These are phyloP conservation scores for Gastrolobium villosum DNA, from an alignment of 306 rosid species.

Conservation along the genomic window DNA sequence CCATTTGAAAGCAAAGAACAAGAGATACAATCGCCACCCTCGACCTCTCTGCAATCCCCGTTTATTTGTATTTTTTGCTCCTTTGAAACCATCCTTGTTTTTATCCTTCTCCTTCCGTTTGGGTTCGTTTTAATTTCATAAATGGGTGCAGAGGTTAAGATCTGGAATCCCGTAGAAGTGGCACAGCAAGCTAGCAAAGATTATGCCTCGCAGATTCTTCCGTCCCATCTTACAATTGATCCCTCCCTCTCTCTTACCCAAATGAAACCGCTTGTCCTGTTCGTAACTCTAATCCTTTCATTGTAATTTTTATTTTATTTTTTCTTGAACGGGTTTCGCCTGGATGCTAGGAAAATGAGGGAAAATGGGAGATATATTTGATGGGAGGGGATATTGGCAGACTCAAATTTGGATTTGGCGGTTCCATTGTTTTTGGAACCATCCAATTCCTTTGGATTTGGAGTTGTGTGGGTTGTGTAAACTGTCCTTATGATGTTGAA, in stretches of 20 bases:
- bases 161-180: constrained; percentile 71
- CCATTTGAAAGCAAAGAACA: no score
- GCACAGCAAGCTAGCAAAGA: constrained; percentile 56
- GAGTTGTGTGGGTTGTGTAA: background rate
- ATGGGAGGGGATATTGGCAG: background rate
- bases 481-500: background rate
- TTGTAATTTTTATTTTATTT: background rate
- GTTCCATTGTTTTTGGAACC: background rate
- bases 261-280: constrained; percentile 68
- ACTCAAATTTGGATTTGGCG: background rate
- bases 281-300: constrained; percentile 40
- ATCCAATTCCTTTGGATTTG: constrained; percentile 21
- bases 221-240: constrained; percentile 69
- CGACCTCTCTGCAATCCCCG: background rate
- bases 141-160: constrained; percentile 64
- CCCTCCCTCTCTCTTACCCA: constrained; percentile 66
- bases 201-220: constrained; percentile 54
- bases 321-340: background rate
- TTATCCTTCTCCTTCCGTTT: background rate
- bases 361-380: constrained; percentile 2
- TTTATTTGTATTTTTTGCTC: no score
- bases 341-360: constrained; percentile 20
- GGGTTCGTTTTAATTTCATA: background rate
- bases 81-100: background rate
- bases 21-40: no score